phyloP scores from a whole-genome alignment of 2,329 filamentous ascomycete species.

The Periconia sp. region DNA sequence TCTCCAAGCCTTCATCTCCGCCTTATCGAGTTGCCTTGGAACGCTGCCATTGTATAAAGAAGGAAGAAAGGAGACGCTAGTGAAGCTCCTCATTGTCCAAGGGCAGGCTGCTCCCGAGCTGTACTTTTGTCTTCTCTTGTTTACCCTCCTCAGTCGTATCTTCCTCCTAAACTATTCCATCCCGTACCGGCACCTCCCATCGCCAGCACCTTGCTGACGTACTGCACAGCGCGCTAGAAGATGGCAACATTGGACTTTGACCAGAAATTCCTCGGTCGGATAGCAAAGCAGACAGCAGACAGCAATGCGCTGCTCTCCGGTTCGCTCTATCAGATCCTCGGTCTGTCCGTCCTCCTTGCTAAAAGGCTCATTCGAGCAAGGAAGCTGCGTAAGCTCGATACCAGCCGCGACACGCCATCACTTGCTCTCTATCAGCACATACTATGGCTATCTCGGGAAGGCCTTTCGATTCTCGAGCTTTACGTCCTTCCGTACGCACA shows the following conservation, averaged over 20 bases:
- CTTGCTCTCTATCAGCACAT: conserved; percentile 89
- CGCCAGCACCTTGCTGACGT: conserved; percentile 11
- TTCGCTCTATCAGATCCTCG: conserved; percentile 89
- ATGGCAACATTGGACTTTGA: conserved; percentile 99
- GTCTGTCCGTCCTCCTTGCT: conserved; percentile 86
- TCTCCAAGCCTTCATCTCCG: neutral
- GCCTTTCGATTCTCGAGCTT: conserved; percentile 81
- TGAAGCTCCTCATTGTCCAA: neutral
- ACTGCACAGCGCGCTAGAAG: conserved; percentile 20
- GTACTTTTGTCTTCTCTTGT: neutral
- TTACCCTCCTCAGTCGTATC: neutral
- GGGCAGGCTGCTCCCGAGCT: neutral
- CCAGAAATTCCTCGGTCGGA: conserved; percentile 91
- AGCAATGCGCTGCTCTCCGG: conserved; percentile 80
- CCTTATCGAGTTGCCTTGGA: neutral
- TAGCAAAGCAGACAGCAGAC: conserved; percentile 78
- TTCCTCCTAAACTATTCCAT: conserved; percentile 8
- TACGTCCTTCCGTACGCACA: conserved; percentile 77
- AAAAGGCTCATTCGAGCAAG: conserved; percentile 82
- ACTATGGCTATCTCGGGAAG: conserved; percentile 93
- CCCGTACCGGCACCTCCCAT: conserved; percentile 4
- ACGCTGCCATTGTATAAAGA: neutral
- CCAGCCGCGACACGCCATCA: conserved; percentile 77
- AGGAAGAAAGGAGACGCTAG: no score
- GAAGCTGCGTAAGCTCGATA: conserved; percentile 82